phyloP scores from a whole-genome alignment of 495 filamentous ascomycete genomes.

The Neurospora sp. region DNA sequence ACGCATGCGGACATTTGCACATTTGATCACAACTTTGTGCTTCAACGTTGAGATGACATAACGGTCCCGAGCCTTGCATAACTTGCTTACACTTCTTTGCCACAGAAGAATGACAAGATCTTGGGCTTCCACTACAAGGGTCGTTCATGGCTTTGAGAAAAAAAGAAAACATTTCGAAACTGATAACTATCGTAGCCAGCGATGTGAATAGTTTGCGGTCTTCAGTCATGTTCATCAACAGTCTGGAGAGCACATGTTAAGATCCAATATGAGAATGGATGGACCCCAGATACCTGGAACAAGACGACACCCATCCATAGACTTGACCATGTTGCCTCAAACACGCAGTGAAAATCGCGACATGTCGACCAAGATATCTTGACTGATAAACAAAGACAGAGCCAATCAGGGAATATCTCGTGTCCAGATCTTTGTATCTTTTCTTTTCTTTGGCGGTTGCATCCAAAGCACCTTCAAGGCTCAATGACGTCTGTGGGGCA shows the following conservation, averaged over 20 bases:
- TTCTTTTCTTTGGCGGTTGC: neutral
- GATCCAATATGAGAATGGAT: too few relatives aligned
- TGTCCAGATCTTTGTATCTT: neutral
- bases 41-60: neutral
- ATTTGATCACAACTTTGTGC: neutral
- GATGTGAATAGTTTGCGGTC: neutral
- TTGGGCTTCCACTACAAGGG: neutral
- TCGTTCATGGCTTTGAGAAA: neutral
- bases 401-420: neutral
- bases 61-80: neutral
- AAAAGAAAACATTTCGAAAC: neutral
- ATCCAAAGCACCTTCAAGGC: neutral
- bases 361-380: neutral
- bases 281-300: too few relatives aligned
- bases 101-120: neutral
- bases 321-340: neutral
- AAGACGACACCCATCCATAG: too few relatives aligned
- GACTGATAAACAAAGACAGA: neutral
- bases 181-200: neutral
- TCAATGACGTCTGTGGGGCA: conserved; percentile 13
- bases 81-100: neutral
- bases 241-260: too few relatives aligned
- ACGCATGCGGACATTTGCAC: neutral
- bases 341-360: neutral
- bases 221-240: too few relatives aligned